phyloP scores from a whole-genome alignment of 306 rosid genomes.

The Adenanthera pavonina region DNA sequence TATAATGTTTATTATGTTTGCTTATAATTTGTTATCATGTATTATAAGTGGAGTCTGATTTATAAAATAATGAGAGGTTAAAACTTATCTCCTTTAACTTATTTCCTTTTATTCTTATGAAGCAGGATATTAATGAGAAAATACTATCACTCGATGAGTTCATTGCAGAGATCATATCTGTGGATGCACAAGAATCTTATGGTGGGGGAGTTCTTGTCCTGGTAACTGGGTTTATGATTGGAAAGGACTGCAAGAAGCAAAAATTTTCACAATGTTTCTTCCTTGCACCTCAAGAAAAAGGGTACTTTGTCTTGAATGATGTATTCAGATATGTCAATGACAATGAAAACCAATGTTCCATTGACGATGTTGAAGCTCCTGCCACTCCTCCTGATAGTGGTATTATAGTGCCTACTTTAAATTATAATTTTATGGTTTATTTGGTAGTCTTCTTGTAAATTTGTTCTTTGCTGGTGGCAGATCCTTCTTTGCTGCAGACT shows the following conservation, averaged over 20 bases:
- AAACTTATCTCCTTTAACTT: neutral
- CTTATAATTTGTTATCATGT: neutral
- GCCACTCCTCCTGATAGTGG: slow-evolving; percentile 51
- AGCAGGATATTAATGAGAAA: slow-evolving; percentile 83
- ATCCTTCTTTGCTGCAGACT: slow-evolving; percentile 45
- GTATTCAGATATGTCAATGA: slow-evolving; percentile 82
- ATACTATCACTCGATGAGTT: slow-evolving; percentile 69
- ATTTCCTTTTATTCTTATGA: slow-evolving; percentile 15
- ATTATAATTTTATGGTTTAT: neutral
- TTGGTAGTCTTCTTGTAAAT: slow-evolving; percentile 3
- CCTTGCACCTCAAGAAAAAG: slow-evolving; percentile 94
- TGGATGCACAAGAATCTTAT: slow-evolving; percentile 86
- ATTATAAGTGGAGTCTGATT: neutral
- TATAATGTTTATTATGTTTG: neutral
- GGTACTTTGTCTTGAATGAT: slow-evolving; percentile 88
- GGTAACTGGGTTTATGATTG: slow-evolving; percentile 82
- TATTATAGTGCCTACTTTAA: slow-evolving; percentile 32
- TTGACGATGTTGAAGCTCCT: slow-evolving; percentile 47
- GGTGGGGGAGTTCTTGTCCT: slow-evolving; percentile 80
- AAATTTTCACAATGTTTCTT: slow-evolving; percentile 86
- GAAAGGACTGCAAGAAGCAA: slow-evolving; percentile 57
- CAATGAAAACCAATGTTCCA: slow-evolving; percentile 43
- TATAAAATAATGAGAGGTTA: neutral
- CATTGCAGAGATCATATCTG: slow-evolving; percentile 63
- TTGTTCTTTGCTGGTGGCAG: slow-evolving; percentile 38